phyloP scores from a whole-genome alignment of 2,329 filamentous ascomycete species.

The Neofusicoccum cordaticola region DNA sequence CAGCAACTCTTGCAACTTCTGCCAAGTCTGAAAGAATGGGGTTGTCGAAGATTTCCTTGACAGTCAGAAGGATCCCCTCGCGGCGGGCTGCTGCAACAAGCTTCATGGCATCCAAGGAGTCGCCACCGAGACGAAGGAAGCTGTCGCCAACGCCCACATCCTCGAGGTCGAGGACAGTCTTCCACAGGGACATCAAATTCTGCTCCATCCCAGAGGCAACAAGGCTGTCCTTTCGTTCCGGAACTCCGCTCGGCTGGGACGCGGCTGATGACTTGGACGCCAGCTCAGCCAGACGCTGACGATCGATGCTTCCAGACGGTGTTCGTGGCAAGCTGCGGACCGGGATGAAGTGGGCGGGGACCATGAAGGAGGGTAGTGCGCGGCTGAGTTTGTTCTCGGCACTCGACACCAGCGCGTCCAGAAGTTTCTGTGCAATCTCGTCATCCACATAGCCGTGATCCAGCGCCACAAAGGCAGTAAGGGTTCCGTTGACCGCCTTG shows the following conservation, averaged over 20 bases:
- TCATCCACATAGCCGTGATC: background rate
- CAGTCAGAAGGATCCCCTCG: constrained; percentile 50
- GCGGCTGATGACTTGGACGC: background rate
- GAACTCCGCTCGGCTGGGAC: constrained; percentile 21
- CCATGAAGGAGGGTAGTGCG: constrained; percentile 34
- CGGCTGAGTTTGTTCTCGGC: constrained; percentile 29
- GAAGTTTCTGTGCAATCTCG: background rate
- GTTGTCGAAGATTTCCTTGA: constrained; percentile 55
- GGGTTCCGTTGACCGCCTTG: background rate
- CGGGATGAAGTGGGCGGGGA: constrained; percentile 33
- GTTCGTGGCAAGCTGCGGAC: constrained; percentile 39
- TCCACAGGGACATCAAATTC: constrained; percentile 23
- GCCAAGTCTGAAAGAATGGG: constrained; percentile 49
- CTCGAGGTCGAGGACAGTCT: constrained; percentile 27
- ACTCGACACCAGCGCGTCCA: background rate
- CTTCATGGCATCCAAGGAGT: constrained; percentile 47
- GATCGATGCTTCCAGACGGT: constrained; percentile 23
- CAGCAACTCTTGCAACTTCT: constrained; percentile 24
- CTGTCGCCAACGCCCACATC: constrained; percentile 39
- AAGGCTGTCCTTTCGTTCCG: constrained; percentile 20
- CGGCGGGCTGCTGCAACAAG: constrained; percentile 54
- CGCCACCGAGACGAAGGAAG: constrained; percentile 49
- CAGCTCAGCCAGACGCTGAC: background rate
- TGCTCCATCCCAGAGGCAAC: constrained; percentile 27
- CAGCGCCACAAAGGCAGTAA: constrained; percentile 23